Percentiles rank a stretch among this genome's conserved stretches.
phyloP scores from a whole-genome alignment of 192 early-diverging fungal genomes.

The Backusella psychrophila region DNA sequence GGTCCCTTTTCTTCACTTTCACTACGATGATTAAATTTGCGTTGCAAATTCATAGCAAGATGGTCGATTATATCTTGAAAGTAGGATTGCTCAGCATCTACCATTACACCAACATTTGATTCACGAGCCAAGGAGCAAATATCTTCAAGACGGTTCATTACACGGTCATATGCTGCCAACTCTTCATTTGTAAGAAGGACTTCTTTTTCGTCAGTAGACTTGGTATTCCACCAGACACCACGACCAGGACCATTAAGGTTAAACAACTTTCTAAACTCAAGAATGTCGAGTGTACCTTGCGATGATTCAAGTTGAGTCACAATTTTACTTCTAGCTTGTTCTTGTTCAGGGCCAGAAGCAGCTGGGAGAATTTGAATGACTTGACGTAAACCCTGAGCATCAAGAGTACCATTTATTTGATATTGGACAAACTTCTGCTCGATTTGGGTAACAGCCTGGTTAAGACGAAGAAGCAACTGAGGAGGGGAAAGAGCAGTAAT shows the following conservation, averaged over 20 bases:
- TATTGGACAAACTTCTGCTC: slow-evolving; percentile 45
- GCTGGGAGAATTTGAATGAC: slow-evolving; percentile 36
- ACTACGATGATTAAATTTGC: slow-evolving; percentile 61
- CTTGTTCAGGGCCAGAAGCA: slow-evolving; percentile 9
- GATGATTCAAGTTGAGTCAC: background rate
- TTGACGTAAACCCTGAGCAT: slow-evolving; percentile 31
- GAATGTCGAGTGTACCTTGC: slow-evolving; percentile 9
- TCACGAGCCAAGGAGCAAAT: slow-evolving; percentile 63
- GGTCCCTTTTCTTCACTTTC: slow-evolving; percentile 40
- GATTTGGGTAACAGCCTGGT: slow-evolving; percentile 49
- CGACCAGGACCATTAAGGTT: slow-evolving; percentile 18
- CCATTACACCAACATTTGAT: slow-evolving; percentile 70
- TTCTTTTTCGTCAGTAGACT: slow-evolving; percentile 5
- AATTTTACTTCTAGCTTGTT: background rate
- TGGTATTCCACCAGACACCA: slow-evolving; percentile 16
- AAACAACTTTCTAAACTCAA: slow-evolving; percentile 18
- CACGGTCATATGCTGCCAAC: slow-evolving; percentile 64
- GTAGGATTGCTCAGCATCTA: slow-evolving; percentile 94
- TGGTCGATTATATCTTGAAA: slow-evolving; percentile 93
- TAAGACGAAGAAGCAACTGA: slow-evolving; percentile 69
- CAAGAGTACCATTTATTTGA: slow-evolving; percentile 36
- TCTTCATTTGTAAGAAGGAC: slow-evolving; percentile 50
- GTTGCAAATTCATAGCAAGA: slow-evolving; percentile 67
- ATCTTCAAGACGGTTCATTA: slow-evolving; percentile 66
- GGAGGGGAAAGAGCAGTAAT: slow-evolving; percentile 83